Percentiles rank a stretch among this genome's conserved stretches.
Conservation (phyloP, 73 alveolate genomes). For the Paramecium caudatum region DNA sequence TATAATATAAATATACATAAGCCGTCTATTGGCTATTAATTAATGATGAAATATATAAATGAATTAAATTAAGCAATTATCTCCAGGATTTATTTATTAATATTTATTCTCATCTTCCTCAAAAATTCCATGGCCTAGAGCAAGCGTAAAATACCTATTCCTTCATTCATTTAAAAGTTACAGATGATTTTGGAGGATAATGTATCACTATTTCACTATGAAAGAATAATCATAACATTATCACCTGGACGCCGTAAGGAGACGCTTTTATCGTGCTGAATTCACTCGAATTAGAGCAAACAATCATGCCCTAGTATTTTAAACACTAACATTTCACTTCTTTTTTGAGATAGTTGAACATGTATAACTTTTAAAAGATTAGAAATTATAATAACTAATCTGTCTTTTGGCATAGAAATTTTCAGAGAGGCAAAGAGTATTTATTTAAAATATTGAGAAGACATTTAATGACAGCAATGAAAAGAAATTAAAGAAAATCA, state of each 20-base stretch:
- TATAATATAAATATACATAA: not conserved
- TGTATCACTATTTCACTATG: not conserved
- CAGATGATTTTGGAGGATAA: conserved; percentile 5
- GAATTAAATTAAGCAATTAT: not conserved
- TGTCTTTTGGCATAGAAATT: conserved; percentile 45
- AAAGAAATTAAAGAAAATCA: too few relatives aligned
- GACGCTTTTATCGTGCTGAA: conserved; percentile 63
- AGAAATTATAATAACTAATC: conserved; percentile 70
- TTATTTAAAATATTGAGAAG: too few relatives aligned
- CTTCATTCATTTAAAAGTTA: conserved; percentile 25
- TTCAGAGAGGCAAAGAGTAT: conserved; percentile 67
- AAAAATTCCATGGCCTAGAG: conserved; percentile 48
- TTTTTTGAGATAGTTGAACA: conserved; percentile 81
- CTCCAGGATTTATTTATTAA: conserved; percentile 39
- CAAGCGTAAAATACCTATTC: not conserved
- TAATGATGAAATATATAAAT: not conserved
- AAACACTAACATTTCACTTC: conserved; percentile 79
- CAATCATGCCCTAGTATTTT: conserved; percentile 76
- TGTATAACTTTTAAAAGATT: conserved; percentile 80
- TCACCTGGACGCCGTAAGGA: conserved; percentile 54
- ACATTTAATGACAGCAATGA: too few relatives aligned
- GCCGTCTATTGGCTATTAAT: not conserved
- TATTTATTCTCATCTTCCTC: conserved; percentile 25
- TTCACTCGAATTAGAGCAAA: not conserved
- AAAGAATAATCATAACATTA: not conserved